Base-by-base conservation (phyloP, 2,329 filamentous ascomycete genomes). In the Aspergillus spinulosporus region DNA sequence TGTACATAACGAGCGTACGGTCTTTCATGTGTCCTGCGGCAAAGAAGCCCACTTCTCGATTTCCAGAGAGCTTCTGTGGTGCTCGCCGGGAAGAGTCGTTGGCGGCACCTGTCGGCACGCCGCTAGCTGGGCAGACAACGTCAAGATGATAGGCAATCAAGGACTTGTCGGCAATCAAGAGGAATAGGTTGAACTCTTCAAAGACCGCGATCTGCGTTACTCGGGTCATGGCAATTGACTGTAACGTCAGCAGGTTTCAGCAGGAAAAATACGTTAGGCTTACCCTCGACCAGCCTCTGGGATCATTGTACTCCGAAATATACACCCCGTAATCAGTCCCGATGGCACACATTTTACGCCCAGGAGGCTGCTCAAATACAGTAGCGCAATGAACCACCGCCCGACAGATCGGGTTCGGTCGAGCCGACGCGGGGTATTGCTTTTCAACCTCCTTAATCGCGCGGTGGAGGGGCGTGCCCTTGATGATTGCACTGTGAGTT, bases 21-120 rank as follows among this genome's bases (percentile, higher is more conserved):
- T 99, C 94, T 79, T 99, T 99, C 92, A 99, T 97, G 58, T 89
- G 86, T 7, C 93, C 94, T 1, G 92, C 94, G 12, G 92, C 90
- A 72, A 99, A 99, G 80, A 97, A 99, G 11, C 92, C 90, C 15
- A 99, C 92, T 69, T 99, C 94, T 70, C 94, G 90, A 62, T 88
- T 89, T 29, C 88, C 87, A 2, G 87, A 89, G 34, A 99, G 82
- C 66, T 93, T 91, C 71, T 97, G 93, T 0, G 94, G 94, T n/a
- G 94, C 91, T 60, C 89, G 86, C 28, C 90, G 86, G 3, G 87
- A 81, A 42, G 86, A 93, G 70, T 96, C 90, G 62, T 85, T 76
- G 5, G 85, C 64, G 82, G 86, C 51, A 82, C 84, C 48, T 28
- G 72, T 59, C 7, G 64, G 43, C 29, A 73, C 70, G 1, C 83